A percentile compares a stretch with the other conserved stretches of the same genome.
phyloP scores from a whole-genome alignment of 83 land plant genomes.

The Thuja plicata region DNA sequence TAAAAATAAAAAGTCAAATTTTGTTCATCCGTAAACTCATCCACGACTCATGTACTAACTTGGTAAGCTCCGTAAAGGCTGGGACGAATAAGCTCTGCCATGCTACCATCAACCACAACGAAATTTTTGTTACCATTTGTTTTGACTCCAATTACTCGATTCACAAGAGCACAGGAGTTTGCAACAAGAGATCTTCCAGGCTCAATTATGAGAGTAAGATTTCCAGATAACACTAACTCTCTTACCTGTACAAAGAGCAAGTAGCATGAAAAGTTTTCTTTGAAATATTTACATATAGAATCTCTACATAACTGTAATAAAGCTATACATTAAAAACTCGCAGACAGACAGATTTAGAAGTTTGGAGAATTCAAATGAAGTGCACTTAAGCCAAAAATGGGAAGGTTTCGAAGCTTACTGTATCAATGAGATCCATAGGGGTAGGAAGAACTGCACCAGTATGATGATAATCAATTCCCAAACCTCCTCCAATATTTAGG shows the following conservation, averaged over 20 bases:
- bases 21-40: no score
- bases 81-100: constrained; percentile 98
- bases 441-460: constrained; percentile 85
- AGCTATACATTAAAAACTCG: background rate
- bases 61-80: constrained; percentile 98
- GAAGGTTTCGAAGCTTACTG: constrained; percentile 43
- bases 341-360: background rate
- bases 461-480: constrained; percentile 96
- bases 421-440: constrained; percentile 92
- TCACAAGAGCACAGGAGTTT: constrained; percentile 86
- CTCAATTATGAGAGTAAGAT: constrained; percentile 86
- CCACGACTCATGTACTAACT: constrained; percentile 29
- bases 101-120: constrained; percentile 95
- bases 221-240: constrained; percentile 67
- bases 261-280: background rate
- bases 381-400: background rate
- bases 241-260: constrained; percentile 58
- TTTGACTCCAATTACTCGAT: constrained; percentile 90
- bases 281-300: background rate
- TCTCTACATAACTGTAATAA: background rate
- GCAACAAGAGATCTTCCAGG: constrained; percentile 99
- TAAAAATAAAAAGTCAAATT: background rate
- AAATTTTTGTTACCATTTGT: constrained; percentile 98
- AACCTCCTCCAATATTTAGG: constrained; percentile 95
- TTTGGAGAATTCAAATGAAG: background rate